phyloP scores from a whole-genome alignment of 2,329 filamentous ascomycete genomes.

The Onygenales sp. region DNA sequence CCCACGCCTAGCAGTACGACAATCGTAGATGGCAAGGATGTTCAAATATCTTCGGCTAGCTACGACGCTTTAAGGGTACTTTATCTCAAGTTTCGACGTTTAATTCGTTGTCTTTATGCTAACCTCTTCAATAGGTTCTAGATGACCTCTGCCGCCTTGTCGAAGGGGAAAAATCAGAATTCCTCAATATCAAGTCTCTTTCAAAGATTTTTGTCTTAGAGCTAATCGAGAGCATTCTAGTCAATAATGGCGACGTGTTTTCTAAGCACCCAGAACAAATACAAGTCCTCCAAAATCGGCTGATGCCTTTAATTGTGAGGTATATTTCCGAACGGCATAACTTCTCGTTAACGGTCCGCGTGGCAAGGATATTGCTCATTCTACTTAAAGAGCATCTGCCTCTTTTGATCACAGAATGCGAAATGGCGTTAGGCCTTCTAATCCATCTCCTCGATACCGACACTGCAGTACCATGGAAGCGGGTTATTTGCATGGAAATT shows the following conservation, averaged over 20 bases:
- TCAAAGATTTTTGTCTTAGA: slow-evolving; percentile 80
- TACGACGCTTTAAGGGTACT: slow-evolving; percentile 71
- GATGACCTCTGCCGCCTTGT: slow-evolving; percentile 83
- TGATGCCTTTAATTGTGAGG: slow-evolving; percentile 76
- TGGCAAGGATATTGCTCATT: slow-evolving; percentile 74
- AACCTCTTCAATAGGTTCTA: slow-evolving; percentile 52
- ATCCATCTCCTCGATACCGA: slow-evolving; percentile 86
- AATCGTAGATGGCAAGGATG: slow-evolving; percentile 50
- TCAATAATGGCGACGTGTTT: slow-evolving; percentile 76
- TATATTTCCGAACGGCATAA: slow-evolving; percentile 67
- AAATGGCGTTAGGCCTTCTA: slow-evolving; percentile 69
- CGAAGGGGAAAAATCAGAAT: slow-evolving; percentile 73
- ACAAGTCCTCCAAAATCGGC: slow-evolving; percentile 62
- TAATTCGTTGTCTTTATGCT: slow-evolving; percentile 5
- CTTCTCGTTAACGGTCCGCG: slow-evolving; percentile 73
- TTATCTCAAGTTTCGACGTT: slow-evolving; percentile 9
- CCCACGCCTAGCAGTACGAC: background rate
- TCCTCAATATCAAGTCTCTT: slow-evolving; percentile 67
- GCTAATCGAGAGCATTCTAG: slow-evolving; percentile 80
- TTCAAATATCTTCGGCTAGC: slow-evolving; percentile 64
- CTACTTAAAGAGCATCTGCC: slow-evolving; percentile 68
- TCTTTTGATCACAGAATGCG: slow-evolving; percentile 67
- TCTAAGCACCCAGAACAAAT: slow-evolving; percentile 69
- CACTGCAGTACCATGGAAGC: slow-evolving; percentile 67
- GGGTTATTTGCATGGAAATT: slow-evolving; percentile 82